Conservation (phyloP, 176 grass and related monocot species). For the Avena eriantha region DNA sequence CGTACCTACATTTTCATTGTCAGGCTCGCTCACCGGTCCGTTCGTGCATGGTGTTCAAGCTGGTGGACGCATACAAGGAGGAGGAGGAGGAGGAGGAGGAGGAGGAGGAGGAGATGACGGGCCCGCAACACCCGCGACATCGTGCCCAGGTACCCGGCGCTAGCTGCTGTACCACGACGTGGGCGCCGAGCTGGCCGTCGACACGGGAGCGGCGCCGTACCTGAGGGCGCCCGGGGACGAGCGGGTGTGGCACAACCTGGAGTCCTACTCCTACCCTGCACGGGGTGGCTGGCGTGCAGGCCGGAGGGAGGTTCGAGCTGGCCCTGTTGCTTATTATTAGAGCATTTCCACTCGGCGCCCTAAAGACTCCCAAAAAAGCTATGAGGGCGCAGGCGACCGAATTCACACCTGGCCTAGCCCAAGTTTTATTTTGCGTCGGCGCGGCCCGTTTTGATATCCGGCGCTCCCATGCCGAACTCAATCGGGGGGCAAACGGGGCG, state of each 20-base stretch:
- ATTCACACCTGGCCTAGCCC: no score
- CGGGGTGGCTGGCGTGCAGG: constrained; percentile 47
- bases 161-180: constrained; percentile 65
- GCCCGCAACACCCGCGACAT: constrained; percentile 53
- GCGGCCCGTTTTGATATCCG: no score
- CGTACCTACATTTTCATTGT: neutral
- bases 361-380: no score
- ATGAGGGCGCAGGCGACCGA: no score
- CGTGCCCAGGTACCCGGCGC: constrained; percentile 54
- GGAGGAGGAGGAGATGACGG: constrained; percentile 59
- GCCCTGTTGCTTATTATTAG: neutral
- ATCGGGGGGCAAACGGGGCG: no score
- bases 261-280: constrained; percentile 62
- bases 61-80: constrained; percentile 59
- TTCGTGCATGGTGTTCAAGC: constrained; percentile 25
- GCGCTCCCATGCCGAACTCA: no score
- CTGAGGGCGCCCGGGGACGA: constrained; percentile 45
- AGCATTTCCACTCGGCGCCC: no score
- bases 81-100: no score
- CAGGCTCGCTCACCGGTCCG: neutral
- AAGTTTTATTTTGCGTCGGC: no score
- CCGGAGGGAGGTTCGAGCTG: neutral
- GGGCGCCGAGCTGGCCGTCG: constrained; percentile 54
- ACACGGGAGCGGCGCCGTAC: constrained; percentile 62
- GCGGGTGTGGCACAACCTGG: constrained; percentile 60